These are phyloP conservation scores for Apiospora saccharicola DNA, from an alignment of 2,329 filamentous ascomycete genomes.

Conservation along the genomic window DNA sequence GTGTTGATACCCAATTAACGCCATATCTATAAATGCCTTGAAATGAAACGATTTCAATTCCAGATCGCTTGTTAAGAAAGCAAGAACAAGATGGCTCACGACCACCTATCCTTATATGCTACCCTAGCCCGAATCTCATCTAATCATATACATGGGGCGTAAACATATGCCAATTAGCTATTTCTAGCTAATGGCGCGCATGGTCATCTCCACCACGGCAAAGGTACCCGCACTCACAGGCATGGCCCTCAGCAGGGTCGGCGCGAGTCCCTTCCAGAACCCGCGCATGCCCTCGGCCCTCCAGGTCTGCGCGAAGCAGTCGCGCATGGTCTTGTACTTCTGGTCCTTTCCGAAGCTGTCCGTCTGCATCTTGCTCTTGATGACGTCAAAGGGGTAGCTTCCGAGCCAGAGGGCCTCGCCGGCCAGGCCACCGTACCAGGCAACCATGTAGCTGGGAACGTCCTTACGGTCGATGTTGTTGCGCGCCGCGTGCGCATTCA, in stretches of 20 bases:
- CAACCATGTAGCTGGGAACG: constrained; percentile 84
- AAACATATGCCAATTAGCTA: background rate
- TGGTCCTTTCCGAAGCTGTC: constrained; percentile 81
- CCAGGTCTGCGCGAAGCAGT: constrained; percentile 88
- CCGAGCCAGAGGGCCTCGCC: constrained; percentile 93
- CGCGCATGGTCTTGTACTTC: constrained; percentile 82
- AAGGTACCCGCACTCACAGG: constrained; percentile 98
- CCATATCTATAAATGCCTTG: background rate
- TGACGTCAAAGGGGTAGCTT: constrained; percentile 94
- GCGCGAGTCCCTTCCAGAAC: constrained; percentile 94
- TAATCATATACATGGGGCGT: background rate
- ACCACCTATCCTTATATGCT: background rate
- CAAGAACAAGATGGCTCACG: background rate
- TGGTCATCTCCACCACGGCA: constrained; percentile 77
- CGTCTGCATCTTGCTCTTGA: constrained; percentile 99
- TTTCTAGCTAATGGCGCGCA: constrained; percentile 62
- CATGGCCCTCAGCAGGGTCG: constrained; percentile 93
- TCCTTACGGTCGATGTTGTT: constrained; percentile 79
- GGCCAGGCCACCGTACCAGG: constrained; percentile 89
- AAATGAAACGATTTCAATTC: background rate
- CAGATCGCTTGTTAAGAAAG: background rate
- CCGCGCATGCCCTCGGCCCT: constrained; percentile 77
- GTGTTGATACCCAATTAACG: background rate
- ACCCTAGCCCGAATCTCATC: background rate
- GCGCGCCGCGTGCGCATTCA: constrained; percentile 85